Evolutionary conservation across 176 grass and related monocot genomes (phyloP), one percentile per base, ranked within the genome.

Genomic region (Urochloa ruziziensis): DNA sequence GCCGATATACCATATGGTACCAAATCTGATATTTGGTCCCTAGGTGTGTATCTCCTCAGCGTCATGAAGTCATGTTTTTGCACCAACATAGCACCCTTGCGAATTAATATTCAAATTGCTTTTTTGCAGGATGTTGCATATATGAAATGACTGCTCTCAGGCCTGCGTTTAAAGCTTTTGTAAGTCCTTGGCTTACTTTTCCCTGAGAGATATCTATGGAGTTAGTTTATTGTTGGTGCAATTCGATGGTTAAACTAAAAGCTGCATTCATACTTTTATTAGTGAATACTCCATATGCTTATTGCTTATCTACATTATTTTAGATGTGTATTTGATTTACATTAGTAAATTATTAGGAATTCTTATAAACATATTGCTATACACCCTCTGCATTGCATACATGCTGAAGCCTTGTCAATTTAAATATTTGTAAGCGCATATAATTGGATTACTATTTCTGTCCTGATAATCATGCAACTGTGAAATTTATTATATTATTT

Each of bases 1-100:
- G 92, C 96, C 74, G 96, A 98, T 88, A 95, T 95, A 93, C 96
- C 96, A 49, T 98, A 98, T 90, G 96, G 96, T 78, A 88, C 92
- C 68, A 98, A 98, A 43, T 98, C 96, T 0, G 96, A 98, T 81
- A 91, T 98, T 69, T 98, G 95, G 95, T 98, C 95, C 80, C 86
- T 98, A 86, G 95, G 95, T 98, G 83, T 53, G 60, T 39, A 62
- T 74, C 27, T 32, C 46, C 76, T 43, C 58, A 72, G 42, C 46
- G 35, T 60, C 16, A 60, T 39, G n/a, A 89, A 40, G 81, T 67
- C 27, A 75, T 80, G 77, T 82, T 67, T 32, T 13, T 71, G 10
- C 39, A 77, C 67, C 57, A 65, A 81, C 35, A 66, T 53, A 73
- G 15, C 67, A 69, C 35, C 19, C 4, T 46, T 81, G 48, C 0